Evolutionary conservation across 2,329 filamentous ascomycete species (phyloP), one percentile per base, ranked within the genome.

Genomic region (Cladophialophora yegresii): DNA sequence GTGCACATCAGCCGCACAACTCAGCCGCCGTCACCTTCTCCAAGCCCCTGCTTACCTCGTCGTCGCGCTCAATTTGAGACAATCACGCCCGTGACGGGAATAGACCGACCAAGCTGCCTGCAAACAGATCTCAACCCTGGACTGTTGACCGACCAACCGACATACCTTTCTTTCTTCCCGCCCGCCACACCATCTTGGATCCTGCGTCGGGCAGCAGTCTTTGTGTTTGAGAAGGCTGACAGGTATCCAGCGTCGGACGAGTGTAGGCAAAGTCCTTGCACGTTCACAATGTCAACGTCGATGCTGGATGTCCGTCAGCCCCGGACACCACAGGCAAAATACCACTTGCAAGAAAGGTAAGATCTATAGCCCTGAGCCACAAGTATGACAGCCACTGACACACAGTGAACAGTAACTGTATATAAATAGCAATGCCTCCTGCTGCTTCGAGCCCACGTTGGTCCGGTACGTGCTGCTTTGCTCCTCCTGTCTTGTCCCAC

Each of bases 1-100:
- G 12, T 10, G n/a, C 40, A 45, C 43, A 12, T 63, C 61, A 63
- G 61, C 61, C 61, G 54, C 61, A 40, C 47, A 8, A 5, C 26
- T 23, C 4, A 58, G 61, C 55, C 61, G 55, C 55, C 4, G 30
- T 58, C 20, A 23, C 26, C 43, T 40, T 23, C 36, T 58, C 54
- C 60, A 62, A 53, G 45, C 60, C 22, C 30, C 36, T 36, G 13
- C 23, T 33, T 36, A 40, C 49, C 47, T 57, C 54, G 45, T 51
- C 30, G 33, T 33, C 30, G 49, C 36, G 55, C 54, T 26, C 40
- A 36, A 36, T 23, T 33, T 26, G 28, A 20, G 40, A 32, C 33
- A 36, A 49, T 54, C 12, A 51, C 61, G 55, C 47, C 55, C 36
- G 32, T 9, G 59, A 58, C 50, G 32, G 61, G 54, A 33, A 33